Percentiles rank a stretch among this genome's conserved stretches.
Evolutionary conservation across 257 asterid species (phyloP).

Genomic region (Solanum sitiens): DNA sequence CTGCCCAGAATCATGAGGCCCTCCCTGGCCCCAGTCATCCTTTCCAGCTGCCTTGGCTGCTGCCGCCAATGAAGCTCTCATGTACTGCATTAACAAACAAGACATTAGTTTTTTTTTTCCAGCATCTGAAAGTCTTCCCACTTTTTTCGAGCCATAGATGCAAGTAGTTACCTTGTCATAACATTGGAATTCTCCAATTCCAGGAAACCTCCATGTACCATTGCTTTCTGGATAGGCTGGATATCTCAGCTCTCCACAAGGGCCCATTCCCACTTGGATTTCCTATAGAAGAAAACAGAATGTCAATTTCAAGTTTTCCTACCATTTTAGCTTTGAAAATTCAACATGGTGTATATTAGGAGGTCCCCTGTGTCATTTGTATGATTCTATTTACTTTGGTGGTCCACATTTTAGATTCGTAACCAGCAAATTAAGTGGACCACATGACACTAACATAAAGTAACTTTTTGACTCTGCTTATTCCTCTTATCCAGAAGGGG

Average conservation of each 20-base stretch:
- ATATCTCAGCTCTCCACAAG: constrained; percentile 93
- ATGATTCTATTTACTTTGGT: neutral
- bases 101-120: neutral
- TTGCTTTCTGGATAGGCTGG: constrained; percentile 93
- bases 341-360: neutral
- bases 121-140: neutral
- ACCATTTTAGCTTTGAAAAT: neutral
- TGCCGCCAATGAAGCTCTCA: constrained; percentile 85
- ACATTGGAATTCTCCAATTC: constrained; percentile 90
- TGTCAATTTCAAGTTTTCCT: neutral
- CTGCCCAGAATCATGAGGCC: constrained; percentile 82
- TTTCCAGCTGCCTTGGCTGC: constrained; percentile 55
- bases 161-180: constrained; percentile 59
- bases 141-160: neutral
- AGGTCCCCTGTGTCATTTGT: neutral
- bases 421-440: neutral
- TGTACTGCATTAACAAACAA: constrained; percentile 40
- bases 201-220: constrained; percentile 85
- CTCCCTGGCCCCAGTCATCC: constrained; percentile 67
- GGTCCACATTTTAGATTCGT: constrained; percentile 1
- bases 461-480: neutral
- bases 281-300: constrained; percentile 41
- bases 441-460: neutral
- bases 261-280: constrained; percentile 95
- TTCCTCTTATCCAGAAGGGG: neutral